phyloP scores from a whole-genome alignment of 1,139 yeast species.

The Hyphopichia khmerensis region DNA sequence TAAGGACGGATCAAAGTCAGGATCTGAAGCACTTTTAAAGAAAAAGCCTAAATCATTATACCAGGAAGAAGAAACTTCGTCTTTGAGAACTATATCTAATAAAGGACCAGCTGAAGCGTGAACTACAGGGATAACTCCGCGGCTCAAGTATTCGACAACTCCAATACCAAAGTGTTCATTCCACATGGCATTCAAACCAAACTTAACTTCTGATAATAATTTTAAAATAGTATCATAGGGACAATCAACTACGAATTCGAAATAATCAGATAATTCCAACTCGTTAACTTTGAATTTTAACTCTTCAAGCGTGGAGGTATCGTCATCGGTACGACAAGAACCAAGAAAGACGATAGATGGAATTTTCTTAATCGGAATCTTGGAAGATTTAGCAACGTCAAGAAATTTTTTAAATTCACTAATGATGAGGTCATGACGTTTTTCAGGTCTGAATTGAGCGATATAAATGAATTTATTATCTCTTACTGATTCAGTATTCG shows the following conservation, averaged over 20 bases:
- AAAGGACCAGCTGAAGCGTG: slow-evolving; percentile 95
- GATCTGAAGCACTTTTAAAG: slow-evolving; percentile 54
- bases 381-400: slow-evolving; percentile 17
- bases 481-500: slow-evolving; percentile 8
- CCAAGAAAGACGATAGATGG: slow-evolving; percentile 77
- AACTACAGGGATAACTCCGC: slow-evolving; percentile 83
- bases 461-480: slow-evolving; percentile 64
- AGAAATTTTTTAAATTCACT: slow-evolving; percentile 59
- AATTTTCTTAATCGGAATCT: slow-evolving; percentile 17
- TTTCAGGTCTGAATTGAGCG: slow-evolving; percentile 96
- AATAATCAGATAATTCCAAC: slow-evolving; percentile 46
- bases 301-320: slow-evolving; percentile 55
- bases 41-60: slow-evolving; percentile 65
- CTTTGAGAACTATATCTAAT: slow-evolving; percentile 64
- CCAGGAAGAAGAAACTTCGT: slow-evolving; percentile 24
- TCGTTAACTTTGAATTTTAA: slow-evolving; percentile 48
- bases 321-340: slow-evolving; percentile 72
- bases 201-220: slow-evolving; percentile 58
- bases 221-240: slow-evolving; percentile 61
- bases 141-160: slow-evolving; percentile 87
- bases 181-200: slow-evolving; percentile 98
- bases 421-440: slow-evolving; percentile 75
- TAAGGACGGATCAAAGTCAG: slow-evolving; percentile 55
- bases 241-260: slow-evolving; percentile 75
- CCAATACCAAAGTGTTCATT: slow-evolving; percentile 99